phyloP scores from a whole-genome alignment of 257 asterid genomes.

The Salvia rosmarinus region DNA sequence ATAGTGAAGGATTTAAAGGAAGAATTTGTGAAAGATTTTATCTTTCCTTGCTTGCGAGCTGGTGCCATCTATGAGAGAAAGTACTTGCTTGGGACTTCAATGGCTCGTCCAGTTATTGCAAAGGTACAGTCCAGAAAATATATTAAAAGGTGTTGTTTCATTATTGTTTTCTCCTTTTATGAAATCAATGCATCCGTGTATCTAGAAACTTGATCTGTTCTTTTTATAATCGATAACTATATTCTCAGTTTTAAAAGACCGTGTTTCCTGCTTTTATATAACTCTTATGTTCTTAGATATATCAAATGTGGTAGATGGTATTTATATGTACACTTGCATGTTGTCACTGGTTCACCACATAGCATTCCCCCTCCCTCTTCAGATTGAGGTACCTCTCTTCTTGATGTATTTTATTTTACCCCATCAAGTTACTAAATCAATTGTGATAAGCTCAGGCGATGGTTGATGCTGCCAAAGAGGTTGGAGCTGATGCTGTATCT shows the following conservation, averaged over 20 bases:
- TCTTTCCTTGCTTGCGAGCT: slow-evolving; percentile 92
- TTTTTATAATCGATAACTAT: slow-evolving; percentile 2
- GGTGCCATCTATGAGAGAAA: slow-evolving; percentile 96
- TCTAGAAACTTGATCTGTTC: neutral
- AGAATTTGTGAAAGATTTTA: slow-evolving; percentile 89
- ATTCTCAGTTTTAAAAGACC: neutral
- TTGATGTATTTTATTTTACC: slow-evolving; percentile 4
- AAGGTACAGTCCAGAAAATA: slow-evolving; percentile 57
- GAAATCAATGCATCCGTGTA: neutral
- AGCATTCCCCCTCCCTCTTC: neutral
- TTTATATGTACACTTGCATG: no score
- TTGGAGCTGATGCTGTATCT: slow-evolving; percentile 98
- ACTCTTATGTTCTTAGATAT: slow-evolving; percentile 6
- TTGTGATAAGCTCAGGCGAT: slow-evolving; percentile 69
- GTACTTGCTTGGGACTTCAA: slow-evolving; percentile 93
- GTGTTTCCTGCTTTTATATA: neutral
- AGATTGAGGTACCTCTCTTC: no score
- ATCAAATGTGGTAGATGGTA: neutral
- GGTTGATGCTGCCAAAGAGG: slow-evolving; percentile 98
- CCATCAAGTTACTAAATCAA: slow-evolving; percentile 15
- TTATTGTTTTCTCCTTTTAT: neutral
- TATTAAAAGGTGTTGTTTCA: neutral
- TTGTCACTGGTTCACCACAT: neutral
- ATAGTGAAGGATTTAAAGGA: slow-evolving; percentile 94
- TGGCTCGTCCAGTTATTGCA: slow-evolving; percentile 99